These are phyloP conservation scores for Colletotrichum gloeosporioides DNA, from an alignment of 2,329 filamentous ascomycete species.

Conservation along the genomic window DNA sequence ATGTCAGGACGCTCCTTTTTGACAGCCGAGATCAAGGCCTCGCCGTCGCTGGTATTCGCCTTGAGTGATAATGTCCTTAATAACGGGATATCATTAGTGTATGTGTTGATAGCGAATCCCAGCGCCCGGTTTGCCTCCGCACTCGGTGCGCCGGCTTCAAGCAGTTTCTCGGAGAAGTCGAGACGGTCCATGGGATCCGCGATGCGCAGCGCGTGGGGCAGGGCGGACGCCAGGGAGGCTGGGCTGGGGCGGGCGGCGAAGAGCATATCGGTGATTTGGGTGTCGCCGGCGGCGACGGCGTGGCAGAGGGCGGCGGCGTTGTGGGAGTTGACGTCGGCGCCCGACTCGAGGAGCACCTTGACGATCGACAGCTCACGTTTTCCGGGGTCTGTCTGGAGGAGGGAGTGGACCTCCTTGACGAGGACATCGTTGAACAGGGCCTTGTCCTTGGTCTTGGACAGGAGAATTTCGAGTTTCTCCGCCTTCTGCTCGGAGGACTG, in stretches of 20 bases:
- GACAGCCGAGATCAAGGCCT: slow-evolving; percentile 52
- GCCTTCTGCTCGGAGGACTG: slow-evolving; percentile 52
- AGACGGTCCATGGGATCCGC: slow-evolving; percentile 56
- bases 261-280: slow-evolving; percentile 53
- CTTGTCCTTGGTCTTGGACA: slow-evolving; percentile 47
- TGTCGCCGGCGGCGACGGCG: slow-evolving; percentile 52
- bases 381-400: slow-evolving; percentile 41
- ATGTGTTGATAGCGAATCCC: slow-evolving; percentile 52
- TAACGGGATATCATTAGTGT: slow-evolving; percentile 54
- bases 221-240: slow-evolving; percentile 50
- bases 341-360: slow-evolving; percentile 51
- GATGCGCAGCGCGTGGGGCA: slow-evolving; percentile 59
- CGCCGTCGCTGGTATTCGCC: slow-evolving; percentile 56
- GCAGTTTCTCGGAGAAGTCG: slow-evolving; percentile 53
- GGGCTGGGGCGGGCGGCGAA: slow-evolving; percentile 46
- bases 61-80: slow-evolving; percentile 48
- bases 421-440: slow-evolving; percentile 51
- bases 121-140: slow-evolving; percentile 57
- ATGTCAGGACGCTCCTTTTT: slow-evolving; percentile 50
- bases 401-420: slow-evolving; percentile 54
- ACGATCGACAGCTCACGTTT: slow-evolving; percentile 49
- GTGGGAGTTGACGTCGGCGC: slow-evolving; percentile 60
- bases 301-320: slow-evolving; percentile 56
- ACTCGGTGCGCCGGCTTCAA: slow-evolving; percentile 53
- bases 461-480: slow-evolving; percentile 53